Percentiles rank a stretch among this genome's conserved stretches.
These are phyloP conservation scores for Ceratobasidium sp. DNA, from an alignment of 1,284 basidiomycete genomes.

Conservation along the genomic window DNA sequence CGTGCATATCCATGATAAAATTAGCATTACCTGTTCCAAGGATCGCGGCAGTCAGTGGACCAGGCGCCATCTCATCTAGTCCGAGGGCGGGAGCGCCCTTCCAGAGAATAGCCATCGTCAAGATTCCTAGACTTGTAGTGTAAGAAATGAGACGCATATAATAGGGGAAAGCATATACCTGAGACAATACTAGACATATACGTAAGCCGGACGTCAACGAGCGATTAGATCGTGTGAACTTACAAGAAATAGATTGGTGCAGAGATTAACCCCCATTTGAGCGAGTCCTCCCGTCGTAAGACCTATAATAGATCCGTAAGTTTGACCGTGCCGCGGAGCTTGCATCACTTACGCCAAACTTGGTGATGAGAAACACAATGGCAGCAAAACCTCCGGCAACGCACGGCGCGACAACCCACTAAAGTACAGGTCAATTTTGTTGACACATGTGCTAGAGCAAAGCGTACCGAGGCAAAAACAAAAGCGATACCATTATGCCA, in stretches of 20 bases:
- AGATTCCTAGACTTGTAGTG: conserved; percentile 45
- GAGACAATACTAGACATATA: conserved; percentile 15
- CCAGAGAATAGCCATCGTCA: conserved; percentile 52
- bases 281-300: conserved; percentile 52
- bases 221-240: neutral
- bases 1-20: neutral
- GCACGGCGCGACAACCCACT: conserved; percentile 58
- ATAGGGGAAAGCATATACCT: neutral
- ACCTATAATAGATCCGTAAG: conserved; percentile 34
- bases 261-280: conserved; percentile 53
- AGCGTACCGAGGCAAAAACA: conserved; percentile 58
- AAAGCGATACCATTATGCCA: conserved; percentile 64
- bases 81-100: conserved; percentile 58
- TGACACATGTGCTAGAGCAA: too few species aligned
- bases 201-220: neutral
- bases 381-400: conserved; percentile 61
- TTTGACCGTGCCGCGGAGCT: neutral
- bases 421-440: conserved; percentile 13
- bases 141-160: conserved; percentile 44
- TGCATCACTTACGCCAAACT: conserved; percentile 48
- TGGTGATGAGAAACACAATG: conserved; percentile 58
- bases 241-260: conserved; percentile 56
- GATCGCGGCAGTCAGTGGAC: conserved; percentile 59
- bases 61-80: conserved; percentile 57
- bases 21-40: conserved; percentile 54